Percentiles rank a stretch among this genome's conserved stretches.
Conservation (phyloP, 2,329 filamentous ascomycete species). For the Trichoderma oligosporum region DNA sequence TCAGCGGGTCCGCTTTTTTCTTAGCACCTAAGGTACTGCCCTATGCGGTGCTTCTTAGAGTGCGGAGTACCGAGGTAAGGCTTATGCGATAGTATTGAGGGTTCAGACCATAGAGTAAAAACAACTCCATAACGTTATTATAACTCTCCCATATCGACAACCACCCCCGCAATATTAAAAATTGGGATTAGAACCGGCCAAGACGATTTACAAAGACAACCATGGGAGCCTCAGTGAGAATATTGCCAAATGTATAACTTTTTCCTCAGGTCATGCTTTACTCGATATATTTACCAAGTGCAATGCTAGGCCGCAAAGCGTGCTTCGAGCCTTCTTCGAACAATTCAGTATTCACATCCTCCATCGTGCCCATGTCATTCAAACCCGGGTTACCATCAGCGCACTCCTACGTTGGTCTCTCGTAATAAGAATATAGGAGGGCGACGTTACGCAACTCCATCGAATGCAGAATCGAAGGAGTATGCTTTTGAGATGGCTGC, state of each 20-base stretch:
- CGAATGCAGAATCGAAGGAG: conserved; percentile 69
- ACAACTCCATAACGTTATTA: too few species aligned
- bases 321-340: conserved; percentile 71
- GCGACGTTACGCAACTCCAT: conserved; percentile 68
- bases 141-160: not conserved
- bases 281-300: not conserved
- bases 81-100: too few species aligned
- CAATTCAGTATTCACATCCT: conserved; percentile 87
- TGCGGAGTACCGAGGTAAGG: too few species aligned
- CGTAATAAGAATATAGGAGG: conserved; percentile 37
- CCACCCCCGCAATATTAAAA: conserved; percentile 2
- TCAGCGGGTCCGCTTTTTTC: too few species aligned
- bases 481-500: conserved; percentile 99
- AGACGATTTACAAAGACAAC: not conserved
- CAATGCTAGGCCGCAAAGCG: conserved; percentile 52
- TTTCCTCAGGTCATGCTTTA: not conserved
- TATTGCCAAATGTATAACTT: conserved; percentile 12
- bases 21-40: too few species aligned
- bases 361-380: conserved; percentile 89
- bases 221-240: conserved; percentile 11
- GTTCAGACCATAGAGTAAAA: too few species aligned
- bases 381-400: conserved; percentile 75
- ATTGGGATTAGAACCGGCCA: not conserved
- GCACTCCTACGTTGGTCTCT: conserved; percentile 54
- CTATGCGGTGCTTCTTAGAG: too few species aligned